Conservation (phyloP, 257 asterid species). For the Solanum sitiens region DNA sequence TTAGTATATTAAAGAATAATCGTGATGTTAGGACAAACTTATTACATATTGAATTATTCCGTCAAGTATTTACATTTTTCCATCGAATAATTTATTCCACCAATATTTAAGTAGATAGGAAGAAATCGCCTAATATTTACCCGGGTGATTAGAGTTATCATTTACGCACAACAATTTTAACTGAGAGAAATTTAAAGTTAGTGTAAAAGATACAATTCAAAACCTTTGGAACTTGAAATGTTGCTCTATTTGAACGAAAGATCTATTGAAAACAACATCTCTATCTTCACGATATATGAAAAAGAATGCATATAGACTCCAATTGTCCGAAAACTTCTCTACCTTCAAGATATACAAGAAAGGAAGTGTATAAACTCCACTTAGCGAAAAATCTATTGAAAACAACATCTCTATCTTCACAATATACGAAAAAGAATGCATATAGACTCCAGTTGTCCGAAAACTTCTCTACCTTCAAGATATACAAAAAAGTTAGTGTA, state of each 20-base stretch:
- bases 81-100: neutral
- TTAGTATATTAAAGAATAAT: no score
- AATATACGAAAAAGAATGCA: no score
- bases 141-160: neutral
- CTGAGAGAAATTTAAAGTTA: neutral
- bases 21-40: neutral
- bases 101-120: neutral
- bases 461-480: neutral
- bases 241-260: fast-evolving
- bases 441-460: no score
- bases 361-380: fast-evolving
- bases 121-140: neutral
- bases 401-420: neutral
- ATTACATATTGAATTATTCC: neutral
- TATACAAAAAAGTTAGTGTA: fast-evolving
- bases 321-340: no score
- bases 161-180: neutral
- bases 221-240: neutral
- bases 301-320: no score
- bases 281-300: no score
- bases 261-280: neutral
- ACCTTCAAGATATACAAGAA: fast-evolving
- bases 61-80: fast-evolving
- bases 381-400: neutral
- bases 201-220: neutral